A percentile compares a stretch with the other conserved stretches of the same genome.
These are phyloP conservation scores for Ammopiptanthus mongolicus DNA, from an alignment of 306 rosid species.

Conservation along the genomic window DNA sequence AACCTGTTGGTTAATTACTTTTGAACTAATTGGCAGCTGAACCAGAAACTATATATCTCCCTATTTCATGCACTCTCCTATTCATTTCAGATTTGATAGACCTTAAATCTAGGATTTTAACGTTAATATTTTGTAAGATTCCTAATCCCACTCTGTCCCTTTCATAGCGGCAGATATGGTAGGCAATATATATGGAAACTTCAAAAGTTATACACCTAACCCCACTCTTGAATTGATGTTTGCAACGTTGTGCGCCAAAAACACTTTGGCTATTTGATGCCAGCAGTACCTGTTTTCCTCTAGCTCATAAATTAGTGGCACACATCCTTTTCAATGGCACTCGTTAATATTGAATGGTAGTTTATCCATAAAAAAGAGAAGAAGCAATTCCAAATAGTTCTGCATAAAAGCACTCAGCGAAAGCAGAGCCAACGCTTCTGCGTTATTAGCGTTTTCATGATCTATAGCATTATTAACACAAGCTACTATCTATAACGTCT, in stretches of 20 bases:
- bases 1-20: too few species aligned
- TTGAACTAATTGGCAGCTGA: neutral
- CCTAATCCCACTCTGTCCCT: constrained; percentile 31
- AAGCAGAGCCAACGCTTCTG: neutral
- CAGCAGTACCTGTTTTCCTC: constrained; percentile 1
- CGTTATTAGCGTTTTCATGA: neutral
- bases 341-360: neutral
- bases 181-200: constrained; percentile 6
- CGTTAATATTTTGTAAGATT: constrained; percentile 15
- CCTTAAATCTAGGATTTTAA: constrained; percentile 16
- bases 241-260: constrained; percentile 17
- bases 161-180: constrained; percentile 29
- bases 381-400: neutral
- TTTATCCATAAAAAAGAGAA: constrained; percentile 8
- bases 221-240: constrained; percentile 37
- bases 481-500: neutral
- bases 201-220: constrained; percentile 27
- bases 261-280: constrained; percentile 13
- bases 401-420: neutral
- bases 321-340: constrained; percentile 25
- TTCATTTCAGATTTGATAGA: neutral
- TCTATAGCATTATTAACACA: neutral
- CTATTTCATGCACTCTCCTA: neutral
- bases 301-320: neutral
- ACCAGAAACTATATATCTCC: neutral